Conservation (phyloP, 495 filamentous ascomycete genomes). For the Barbatosphaeria neglecta region DNA sequence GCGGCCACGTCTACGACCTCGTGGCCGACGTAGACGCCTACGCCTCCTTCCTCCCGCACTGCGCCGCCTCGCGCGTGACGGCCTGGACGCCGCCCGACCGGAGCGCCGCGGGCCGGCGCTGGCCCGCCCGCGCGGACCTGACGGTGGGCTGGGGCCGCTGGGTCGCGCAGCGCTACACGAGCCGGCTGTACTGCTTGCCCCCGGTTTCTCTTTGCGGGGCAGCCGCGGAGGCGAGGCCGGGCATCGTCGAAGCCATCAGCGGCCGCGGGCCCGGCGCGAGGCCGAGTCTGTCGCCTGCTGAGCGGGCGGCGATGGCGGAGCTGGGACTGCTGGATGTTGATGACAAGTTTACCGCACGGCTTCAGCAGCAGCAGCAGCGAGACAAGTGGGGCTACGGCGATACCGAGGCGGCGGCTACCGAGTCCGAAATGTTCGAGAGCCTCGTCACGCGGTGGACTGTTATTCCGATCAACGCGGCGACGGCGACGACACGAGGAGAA, state of each 20-base stretch:
- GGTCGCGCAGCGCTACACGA: slow-evolving; percentile 70
- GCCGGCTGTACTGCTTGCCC: slow-evolving; percentile 60
- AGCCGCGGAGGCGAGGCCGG: no score
- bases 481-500: slow-evolving; percentile 11
- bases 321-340: slow-evolving; percentile 7
- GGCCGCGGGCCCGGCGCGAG: slow-evolving; percentile 47
- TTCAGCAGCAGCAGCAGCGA: slow-evolving; percentile 10
- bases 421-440: slow-evolving; percentile 55
- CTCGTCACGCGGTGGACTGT: slow-evolving; percentile 70
- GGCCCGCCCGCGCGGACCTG: slow-evolving; percentile 66
- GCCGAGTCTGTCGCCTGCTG: slow-evolving; percentile 23
- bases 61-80: slow-evolving; percentile 59
- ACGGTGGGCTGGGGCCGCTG: slow-evolving; percentile 67
- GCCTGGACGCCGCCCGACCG: slow-evolving; percentile 30
- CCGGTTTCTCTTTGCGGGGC: no score
- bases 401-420: slow-evolving; percentile 11
- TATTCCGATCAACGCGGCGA: slow-evolving; percentile 23
- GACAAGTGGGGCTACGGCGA: slow-evolving; percentile 1
- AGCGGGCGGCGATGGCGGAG: neutral
- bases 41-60: slow-evolving; percentile 76
- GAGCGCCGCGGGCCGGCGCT: slow-evolving; percentile 28
- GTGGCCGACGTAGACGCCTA: slow-evolving; percentile 80
- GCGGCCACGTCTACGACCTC: slow-evolving; percentile 58
- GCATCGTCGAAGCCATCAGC: slow-evolving; percentile 66
- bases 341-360: no score